Percentiles rank a stretch among this genome's conserved stretches.
phyloP scores from a whole-genome alignment of 148 eudicot genomes.

The Limonium bicolor region DNA sequence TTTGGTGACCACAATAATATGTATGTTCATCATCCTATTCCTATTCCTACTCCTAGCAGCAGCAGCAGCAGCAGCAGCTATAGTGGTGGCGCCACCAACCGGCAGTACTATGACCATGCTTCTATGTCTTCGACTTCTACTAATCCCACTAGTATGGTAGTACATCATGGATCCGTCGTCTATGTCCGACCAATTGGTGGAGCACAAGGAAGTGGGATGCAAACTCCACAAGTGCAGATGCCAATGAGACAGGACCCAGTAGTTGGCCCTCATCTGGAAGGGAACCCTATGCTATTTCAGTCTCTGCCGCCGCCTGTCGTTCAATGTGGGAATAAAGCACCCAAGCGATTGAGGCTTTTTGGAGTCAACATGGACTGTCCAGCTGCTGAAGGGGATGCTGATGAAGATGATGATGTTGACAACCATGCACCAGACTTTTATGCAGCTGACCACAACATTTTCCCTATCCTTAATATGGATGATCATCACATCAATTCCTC shows the following conservation, averaged over 20 bases:
- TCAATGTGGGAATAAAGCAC: neutral
- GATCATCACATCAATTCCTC: no score
- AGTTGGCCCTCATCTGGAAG: no score
- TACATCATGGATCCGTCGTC: neutral
- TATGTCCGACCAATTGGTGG: neutral
- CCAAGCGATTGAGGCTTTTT: constrained; percentile 5
- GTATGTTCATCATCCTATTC: no score
- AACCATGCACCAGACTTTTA: no score
- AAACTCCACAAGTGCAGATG: neutral
- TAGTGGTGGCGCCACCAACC: neutral
- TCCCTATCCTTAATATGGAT: no score
- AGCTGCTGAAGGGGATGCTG: neutral
- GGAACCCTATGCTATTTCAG: neutral
- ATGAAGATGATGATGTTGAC: neutral
- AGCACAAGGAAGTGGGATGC: neutral
- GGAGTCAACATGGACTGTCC: constrained; percentile 7
- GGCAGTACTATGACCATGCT: neutral
- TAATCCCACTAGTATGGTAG: no score
- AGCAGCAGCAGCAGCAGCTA: neutral
- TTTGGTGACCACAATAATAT: no score
- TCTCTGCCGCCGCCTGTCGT: neutral
- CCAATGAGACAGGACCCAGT: neutral
- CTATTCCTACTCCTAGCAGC: neutral
- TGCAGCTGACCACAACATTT: no score
- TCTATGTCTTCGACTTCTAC: no score